Evolutionary conservation across 2,329 filamentous ascomycete genomes (phyloP).

Genomic region (Penicillium sp.): DNA sequence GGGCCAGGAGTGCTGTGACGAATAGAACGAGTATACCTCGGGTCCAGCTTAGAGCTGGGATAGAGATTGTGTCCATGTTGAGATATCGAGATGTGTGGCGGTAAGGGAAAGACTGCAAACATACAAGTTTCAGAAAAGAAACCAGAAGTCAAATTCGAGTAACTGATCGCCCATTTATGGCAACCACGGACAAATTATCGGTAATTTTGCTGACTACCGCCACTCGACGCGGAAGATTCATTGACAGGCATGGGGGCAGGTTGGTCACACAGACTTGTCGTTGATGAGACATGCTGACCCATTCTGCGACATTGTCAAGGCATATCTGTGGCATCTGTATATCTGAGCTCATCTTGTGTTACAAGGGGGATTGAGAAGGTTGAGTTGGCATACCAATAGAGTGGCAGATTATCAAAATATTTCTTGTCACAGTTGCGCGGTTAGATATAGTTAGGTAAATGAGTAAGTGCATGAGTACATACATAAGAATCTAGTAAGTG

Average conservation of each 20-base stretch:
- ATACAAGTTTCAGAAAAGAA: neutral
- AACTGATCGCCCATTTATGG: neutral
- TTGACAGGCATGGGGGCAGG: neutral
- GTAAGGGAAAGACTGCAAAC: neutral
- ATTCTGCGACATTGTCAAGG: neutral
- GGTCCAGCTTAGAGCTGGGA: neutral
- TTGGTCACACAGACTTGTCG: slow-evolving; percentile 1
- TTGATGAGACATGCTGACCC: slow-evolving; percentile 12
- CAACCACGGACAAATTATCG: neutral
- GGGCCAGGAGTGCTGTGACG: slow-evolving; percentile 4
- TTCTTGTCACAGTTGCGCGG: neutral
- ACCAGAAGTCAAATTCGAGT: neutral
- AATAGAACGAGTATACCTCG: slow-evolving; percentile 4
- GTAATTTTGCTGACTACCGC: slow-evolving; percentile 13
- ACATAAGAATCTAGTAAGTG: no score
- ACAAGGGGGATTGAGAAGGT: neutral
- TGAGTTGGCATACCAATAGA: neutral
- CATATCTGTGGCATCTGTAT: neutral
- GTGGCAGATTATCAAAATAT: neutral
- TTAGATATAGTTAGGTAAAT: neutral
- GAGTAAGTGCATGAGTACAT: no score
- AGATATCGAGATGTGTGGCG: neutral
- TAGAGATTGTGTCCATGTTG: slow-evolving; percentile 8
- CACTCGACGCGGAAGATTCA: neutral
- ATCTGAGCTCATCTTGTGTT: neutral